A percentile compares a stretch with the other conserved stretches of the same genome.
phyloP scores from a whole-genome alignment of 2,329 filamentous ascomycete species.

The Microdochium trichocladiopsis region DNA sequence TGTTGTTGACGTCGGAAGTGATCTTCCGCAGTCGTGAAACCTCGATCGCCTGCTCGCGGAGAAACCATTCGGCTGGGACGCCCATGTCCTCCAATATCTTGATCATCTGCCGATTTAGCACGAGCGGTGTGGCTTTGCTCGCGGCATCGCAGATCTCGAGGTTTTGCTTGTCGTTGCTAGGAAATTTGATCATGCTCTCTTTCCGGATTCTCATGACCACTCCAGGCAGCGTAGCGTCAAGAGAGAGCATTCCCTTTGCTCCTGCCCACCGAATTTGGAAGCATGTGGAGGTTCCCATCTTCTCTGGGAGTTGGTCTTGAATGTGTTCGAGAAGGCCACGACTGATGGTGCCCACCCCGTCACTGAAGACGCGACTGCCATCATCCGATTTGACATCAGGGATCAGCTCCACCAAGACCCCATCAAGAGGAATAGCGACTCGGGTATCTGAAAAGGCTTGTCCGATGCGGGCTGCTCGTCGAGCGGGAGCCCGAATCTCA shows the following conservation, averaged over 20 bases:
- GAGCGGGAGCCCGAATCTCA: conserved; percentile 43
- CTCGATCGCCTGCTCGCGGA: conserved; percentile 55
- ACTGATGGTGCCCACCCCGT: conserved; percentile 74
- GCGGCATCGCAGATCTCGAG: conserved; percentile 69
- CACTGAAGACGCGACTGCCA: conserved; percentile 60
- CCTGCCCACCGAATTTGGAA: conserved; percentile 71
- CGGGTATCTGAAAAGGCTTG: conserved; percentile 72
- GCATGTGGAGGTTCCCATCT: conserved; percentile 48
- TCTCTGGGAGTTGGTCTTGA: conserved; percentile 43
- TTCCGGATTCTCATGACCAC: conserved; percentile 53
- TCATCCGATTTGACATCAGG: conserved; percentile 43
- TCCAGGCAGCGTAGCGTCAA: conserved; percentile 56
- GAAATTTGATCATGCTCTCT: conserved; percentile 75
- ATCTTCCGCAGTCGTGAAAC: conserved; percentile 52
- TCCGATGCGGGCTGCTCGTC: conserved; percentile 52
- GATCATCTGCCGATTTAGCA: conserved; percentile 73
- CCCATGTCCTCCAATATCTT: conserved; percentile 80
- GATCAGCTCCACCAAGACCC: conserved; percentile 27
- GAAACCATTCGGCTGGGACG: conserved; percentile 51
- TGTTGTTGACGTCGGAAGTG: conserved; percentile 51
- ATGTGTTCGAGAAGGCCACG: conserved; percentile 49
- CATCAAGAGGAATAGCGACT: conserved; percentile 45
- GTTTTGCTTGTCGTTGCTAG: conserved; percentile 41
- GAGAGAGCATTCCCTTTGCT: conserved; percentile 70
- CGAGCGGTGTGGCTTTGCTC: conserved; percentile 58